These are phyloP conservation scores for Rubus idaeus DNA, from an alignment of 306 rosid genomes.

Conservation along the genomic window DNA sequence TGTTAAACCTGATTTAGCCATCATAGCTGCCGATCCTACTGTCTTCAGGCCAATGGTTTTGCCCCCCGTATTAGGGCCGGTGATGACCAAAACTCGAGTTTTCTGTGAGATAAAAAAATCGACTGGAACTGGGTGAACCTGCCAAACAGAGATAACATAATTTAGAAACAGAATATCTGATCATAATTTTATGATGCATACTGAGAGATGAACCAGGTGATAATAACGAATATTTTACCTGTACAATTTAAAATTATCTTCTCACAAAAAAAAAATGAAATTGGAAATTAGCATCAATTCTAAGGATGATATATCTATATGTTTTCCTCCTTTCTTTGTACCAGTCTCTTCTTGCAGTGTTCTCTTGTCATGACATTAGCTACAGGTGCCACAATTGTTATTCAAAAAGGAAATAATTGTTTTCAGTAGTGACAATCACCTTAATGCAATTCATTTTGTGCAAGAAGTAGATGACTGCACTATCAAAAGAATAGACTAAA, in stretches of 20 bases:
- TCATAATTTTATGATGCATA: conserved; percentile 19
- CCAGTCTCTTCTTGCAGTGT: conserved; percentile 9
- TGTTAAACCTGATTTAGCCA: conserved; percentile 91
- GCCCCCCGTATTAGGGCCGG: conserved; percentile 97
- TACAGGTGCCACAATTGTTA: not conserved
- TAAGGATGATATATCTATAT: conserved; percentile 25
- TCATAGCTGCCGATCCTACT: conserved; percentile 89
- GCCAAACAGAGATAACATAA: conserved; percentile 21
- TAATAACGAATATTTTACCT: conserved; percentile 8
- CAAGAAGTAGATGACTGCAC: not conserved
- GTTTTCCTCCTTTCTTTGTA: conserved; percentile 29
- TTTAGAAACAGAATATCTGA: conserved; percentile 18
- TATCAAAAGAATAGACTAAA: not conserved
- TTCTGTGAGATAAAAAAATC: conserved; percentile 64
- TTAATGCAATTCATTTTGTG: conserved; percentile 13
- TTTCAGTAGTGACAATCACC: conserved; percentile 11
- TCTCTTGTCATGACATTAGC: conserved; percentile 5
- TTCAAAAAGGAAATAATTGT: not conserved
- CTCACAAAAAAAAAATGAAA: not conserved
- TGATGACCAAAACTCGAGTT: conserved; percentile 76
- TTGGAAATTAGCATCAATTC: conserved; percentile 12
- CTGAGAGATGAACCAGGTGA: conserved; percentile 15
- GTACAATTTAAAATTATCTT: not conserved
- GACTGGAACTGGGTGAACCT: conserved; percentile 75
- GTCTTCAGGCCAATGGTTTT: conserved; percentile 95